A percentile compares a stretch with the other conserved stretches of the same genome.
Conservation (phyloP, 169 alveolate genomes). For the Sarcocystis neurona region DNA sequence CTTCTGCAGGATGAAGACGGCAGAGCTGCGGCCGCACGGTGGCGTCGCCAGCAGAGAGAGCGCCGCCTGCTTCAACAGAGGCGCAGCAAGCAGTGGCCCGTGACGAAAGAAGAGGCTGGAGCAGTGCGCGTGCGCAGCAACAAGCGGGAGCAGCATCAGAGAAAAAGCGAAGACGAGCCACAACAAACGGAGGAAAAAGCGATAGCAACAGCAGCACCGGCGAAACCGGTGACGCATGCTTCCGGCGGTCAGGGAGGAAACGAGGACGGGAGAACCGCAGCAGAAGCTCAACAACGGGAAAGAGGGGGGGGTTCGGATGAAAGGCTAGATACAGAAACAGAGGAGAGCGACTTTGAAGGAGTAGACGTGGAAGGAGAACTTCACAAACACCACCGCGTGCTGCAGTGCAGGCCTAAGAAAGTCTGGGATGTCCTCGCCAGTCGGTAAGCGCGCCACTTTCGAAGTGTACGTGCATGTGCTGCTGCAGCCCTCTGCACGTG, state of each 20-base stretch:
- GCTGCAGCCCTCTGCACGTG: too few relatives aligned
- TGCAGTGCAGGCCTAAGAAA: conserved; percentile 81
- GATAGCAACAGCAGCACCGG: neutral
- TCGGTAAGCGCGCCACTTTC: conserved; percentile 66
- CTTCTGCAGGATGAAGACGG: conserved; percentile 19
- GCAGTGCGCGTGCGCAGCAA: neutral
- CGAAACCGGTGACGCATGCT: neutral
- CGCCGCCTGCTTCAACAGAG: neutral
- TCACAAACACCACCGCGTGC: conserved; percentile 65
- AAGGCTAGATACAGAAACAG: too few relatives aligned
- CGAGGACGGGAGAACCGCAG: too few relatives aligned
- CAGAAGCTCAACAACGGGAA: too few relatives aligned
- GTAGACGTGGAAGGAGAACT: neutral
- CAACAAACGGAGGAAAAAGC: neutral
- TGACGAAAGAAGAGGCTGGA: too few relatives aligned
- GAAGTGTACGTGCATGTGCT: too few relatives aligned
- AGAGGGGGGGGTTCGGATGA: too few relatives aligned
- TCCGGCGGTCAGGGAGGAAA: conserved; percentile 9
- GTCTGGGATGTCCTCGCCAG: conserved; percentile 87
- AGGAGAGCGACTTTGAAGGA: neutral
- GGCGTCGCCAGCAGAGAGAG: neutral
- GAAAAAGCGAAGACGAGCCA: neutral
- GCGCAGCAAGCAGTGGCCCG: too few relatives aligned
- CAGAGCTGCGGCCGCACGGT: neutral
- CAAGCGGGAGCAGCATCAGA: neutral